A percentile compares a stretch with the other conserved stretches of the same genome.
phyloP scores from a whole-genome alignment of 305 asterid species.

The Solanum aculeatissimum region DNA sequence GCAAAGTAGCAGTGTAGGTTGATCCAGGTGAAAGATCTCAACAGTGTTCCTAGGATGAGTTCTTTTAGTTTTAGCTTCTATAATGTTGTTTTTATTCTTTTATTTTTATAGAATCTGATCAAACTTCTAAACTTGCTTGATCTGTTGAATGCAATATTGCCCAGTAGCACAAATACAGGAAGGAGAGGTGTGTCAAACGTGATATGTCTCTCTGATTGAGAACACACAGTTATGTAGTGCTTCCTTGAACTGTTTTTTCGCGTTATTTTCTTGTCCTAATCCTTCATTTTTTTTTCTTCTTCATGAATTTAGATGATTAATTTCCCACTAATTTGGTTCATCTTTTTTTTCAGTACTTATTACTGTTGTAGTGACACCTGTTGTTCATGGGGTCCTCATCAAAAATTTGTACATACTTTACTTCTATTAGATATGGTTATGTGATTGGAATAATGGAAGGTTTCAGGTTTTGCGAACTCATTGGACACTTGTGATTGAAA shows the following conservation, averaged over 20 bases:
- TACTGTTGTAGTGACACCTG: background rate
- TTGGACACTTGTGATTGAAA: background rate
- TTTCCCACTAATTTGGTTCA: background rate
- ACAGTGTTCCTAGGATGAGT: background rate
- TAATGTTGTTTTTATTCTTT: background rate
- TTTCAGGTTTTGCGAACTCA: background rate
- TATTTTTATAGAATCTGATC: background rate
- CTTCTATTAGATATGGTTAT: background rate
- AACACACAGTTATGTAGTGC: background rate
- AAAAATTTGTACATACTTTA: background rate
- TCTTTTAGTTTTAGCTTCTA: background rate
- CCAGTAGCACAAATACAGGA: background rate
- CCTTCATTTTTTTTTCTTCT: background rate
- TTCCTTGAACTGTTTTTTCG: background rate
- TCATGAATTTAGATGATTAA: background rate
- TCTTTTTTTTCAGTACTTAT: background rate
- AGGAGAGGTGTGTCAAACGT: background rate
- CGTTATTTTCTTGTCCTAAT: background rate
- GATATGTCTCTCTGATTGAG: background rate
- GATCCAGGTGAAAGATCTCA: background rate
- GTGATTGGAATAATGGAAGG: background rate
- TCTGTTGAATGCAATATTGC: background rate
- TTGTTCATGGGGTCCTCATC: background rate
- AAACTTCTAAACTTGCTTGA: background rate
- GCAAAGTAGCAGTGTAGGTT: background rate